phyloP scores from a whole-genome alignment of 345 rosid species.

The Physaria fendleri region DNA sequence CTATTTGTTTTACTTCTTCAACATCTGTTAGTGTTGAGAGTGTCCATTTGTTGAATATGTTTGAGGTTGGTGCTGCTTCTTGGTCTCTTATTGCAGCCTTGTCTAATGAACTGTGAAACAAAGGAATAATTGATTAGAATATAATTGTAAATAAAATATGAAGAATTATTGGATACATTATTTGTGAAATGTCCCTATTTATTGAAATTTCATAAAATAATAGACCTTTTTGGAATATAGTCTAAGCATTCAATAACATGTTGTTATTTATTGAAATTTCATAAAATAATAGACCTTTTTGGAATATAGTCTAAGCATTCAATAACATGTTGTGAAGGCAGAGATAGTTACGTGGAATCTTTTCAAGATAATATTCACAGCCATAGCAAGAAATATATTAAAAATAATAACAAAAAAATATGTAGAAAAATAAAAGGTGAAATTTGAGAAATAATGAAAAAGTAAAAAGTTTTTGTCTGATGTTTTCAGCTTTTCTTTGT shows the following conservation, averaged over 20 bases:
- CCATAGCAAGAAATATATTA: background rate
- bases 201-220: background rate
- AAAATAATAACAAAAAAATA: too few relatives aligned
- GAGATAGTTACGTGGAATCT: conserved; percentile 15
- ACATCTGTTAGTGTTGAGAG: conserved; percentile 81
- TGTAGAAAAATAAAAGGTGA: background rate
- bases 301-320: conserved; percentile 9
- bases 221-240: conserved; percentile 1
- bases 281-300: background rate
- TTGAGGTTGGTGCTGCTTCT: conserved; percentile 10
- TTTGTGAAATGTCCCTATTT: background rate
- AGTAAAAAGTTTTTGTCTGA: background rate
- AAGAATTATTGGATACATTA: background rate
- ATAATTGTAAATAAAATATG: background rate
- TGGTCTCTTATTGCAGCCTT: conserved; percentile 69
- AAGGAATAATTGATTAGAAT: background rate
- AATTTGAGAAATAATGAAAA: background rate
- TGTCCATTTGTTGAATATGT: conserved; percentile 55
- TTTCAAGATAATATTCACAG: conserved; percentile 1
- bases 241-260: conserved; percentile 1
- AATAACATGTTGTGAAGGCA: background rate
- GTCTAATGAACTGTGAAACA: conserved; percentile 58
- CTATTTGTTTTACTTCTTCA: conserved; percentile 84
- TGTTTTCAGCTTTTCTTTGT: background rate
- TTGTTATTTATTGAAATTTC: background rate